Evolutionary conservation across 1,139 yeast genomes (phyloP).

Genomic region (Arxiozyma bovina): DNA sequence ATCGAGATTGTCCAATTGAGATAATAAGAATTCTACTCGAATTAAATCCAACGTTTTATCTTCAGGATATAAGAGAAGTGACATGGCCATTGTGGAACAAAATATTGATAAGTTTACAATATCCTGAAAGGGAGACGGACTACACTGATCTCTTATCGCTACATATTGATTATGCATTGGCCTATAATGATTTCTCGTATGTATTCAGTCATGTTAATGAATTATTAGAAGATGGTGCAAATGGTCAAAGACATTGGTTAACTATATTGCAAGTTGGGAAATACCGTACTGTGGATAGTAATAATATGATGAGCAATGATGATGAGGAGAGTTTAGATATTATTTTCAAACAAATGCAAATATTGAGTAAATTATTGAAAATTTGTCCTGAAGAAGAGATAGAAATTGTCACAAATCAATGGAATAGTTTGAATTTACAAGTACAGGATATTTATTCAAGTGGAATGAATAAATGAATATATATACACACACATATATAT

Average conservation of each 20-base stretch:
- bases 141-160: constrained; percentile 38
- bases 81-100: constrained; percentile 38
- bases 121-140: constrained; percentile 1
- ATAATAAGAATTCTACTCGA: constrained; percentile 43
- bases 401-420: constrained; percentile 35
- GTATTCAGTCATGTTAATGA: constrained; percentile 39
- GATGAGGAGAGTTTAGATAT: constrained; percentile 31
- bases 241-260: constrained; percentile 40
- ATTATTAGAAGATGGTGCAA: constrained; percentile 25
- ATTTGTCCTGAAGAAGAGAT: constrained; percentile 37
- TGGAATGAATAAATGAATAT: not conserved
- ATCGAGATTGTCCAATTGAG: constrained; percentile 26
- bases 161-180: constrained; percentile 52
- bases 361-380: constrained; percentile 41
- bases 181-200: constrained; percentile 44
- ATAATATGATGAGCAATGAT: constrained; percentile 28
- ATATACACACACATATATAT: too few relatives aligned
- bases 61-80: constrained; percentile 34
- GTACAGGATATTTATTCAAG: not conserved
- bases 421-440: constrained; percentile 34
- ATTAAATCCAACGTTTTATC: constrained; percentile 46
- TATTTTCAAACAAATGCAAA: constrained; percentile 39
- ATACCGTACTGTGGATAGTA: constrained; percentile 17
- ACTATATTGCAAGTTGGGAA: constrained; percentile 52
- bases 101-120: constrained; percentile 33